These are phyloP conservation scores for Trichoderma atrobrunneum DNA, from an alignment of 2,329 filamentous ascomycete genomes.

Conservation along the genomic window DNA sequence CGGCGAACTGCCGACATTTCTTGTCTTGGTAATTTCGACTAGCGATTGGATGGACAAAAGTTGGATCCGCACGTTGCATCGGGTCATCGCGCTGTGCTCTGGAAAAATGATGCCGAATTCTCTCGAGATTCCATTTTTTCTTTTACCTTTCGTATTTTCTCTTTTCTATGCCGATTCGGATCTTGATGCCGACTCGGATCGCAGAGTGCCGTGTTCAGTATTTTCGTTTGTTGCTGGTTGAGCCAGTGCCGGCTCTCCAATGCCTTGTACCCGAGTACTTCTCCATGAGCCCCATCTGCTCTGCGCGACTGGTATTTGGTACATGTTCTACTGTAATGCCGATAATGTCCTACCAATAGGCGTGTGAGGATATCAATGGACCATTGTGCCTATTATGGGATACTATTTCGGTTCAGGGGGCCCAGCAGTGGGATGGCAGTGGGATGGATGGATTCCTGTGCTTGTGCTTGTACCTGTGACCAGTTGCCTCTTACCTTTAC, in stretches of 20 bases:
- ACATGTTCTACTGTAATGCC: neutral
- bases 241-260: neutral
- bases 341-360: neutral
- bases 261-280: neutral
- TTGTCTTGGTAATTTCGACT: neutral
- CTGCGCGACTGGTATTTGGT: neutral
- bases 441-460: neutral
- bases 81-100: neutral
- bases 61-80: neutral
- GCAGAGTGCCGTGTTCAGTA: neutral
- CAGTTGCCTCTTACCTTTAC: neutral
- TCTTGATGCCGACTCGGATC: neutral
- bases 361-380: neutral
- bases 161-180: neutral
- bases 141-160: neutral
- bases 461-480: neutral
- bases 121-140: neutral
- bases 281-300: neutral
- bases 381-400: neutral
- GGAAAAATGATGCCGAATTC: neutral
- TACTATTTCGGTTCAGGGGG: neutral
- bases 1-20: slow-evolving; percentile 5
- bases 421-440: neutral
- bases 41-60: neutral
- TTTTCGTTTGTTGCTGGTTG: neutral